phyloP scores from a whole-genome alignment of 306 rosid species.

The Trifolium subterraneum region DNA sequence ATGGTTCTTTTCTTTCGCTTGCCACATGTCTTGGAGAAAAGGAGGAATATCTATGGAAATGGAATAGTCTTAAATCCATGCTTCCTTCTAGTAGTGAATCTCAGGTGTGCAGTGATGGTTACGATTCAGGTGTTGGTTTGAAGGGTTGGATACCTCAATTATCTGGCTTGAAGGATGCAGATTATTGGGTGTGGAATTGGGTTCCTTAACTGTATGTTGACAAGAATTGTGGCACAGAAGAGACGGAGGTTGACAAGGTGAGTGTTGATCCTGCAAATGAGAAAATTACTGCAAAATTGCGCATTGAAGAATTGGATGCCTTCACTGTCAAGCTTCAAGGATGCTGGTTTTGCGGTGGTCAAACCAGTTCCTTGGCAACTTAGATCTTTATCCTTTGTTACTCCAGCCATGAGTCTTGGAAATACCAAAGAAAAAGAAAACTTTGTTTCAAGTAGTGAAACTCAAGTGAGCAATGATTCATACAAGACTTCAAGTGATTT shows the following conservation, averaged over 20 bases:
- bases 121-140: conserved; percentile 43
- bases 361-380: conserved; percentile 36
- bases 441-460: conserved; percentile 42
- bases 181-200: conserved; percentile 23
- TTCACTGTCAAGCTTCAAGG: conserved; percentile 39
- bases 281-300: neutral
- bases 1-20: conserved; percentile 82
- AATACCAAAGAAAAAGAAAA: conserved; percentile 62
- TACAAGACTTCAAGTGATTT: conserved; percentile 39
- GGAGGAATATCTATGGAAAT: conserved; percentile 52
- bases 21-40: conserved; percentile 71
- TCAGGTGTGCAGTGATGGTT: conserved; percentile 43
- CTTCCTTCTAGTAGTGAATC: conserved; percentile 53
- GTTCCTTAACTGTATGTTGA: conserved; percentile 8
- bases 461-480: conserved; percentile 46
- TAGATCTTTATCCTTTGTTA: conserved; percentile 43
- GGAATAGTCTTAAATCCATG: conserved; percentile 74
- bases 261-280: neutral
- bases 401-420: conserved; percentile 60
- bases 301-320: conserved; percentile 57
- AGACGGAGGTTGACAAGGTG: neutral
- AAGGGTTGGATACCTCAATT: conserved; percentile 64
- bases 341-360: conserved; percentile 19
- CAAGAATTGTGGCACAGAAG: conserved; percentile 22
- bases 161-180: conserved; percentile 35